phyloP scores from a whole-genome alignment of 2,329 filamentous ascomycete genomes.

The Curvularia eragrostidis region DNA sequence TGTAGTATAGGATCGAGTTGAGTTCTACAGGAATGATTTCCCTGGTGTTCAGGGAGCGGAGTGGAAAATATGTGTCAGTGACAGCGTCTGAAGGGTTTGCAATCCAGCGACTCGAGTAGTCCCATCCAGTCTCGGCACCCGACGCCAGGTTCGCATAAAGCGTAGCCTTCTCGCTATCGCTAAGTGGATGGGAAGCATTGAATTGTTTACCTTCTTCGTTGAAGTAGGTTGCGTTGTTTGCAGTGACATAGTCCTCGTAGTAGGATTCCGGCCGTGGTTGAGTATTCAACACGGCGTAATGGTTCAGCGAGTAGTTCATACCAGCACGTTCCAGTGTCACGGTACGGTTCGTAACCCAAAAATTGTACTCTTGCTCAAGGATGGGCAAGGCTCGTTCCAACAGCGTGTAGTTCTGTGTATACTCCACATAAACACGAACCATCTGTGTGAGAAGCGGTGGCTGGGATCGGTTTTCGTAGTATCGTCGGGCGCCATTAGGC shows the following conservation, averaged over 20 bases:
- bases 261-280: constrained; percentile 72
- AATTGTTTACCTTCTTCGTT: constrained; percentile 65
- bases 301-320: constrained; percentile 63
- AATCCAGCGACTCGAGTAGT: constrained; percentile 68
- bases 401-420: constrained; percentile 68
- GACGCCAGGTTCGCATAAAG: constrained; percentile 69
- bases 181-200: constrained; percentile 59
- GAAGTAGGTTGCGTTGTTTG: constrained; percentile 70
- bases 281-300: constrained; percentile 68
- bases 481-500: constrained; percentile 70
- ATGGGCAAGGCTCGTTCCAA: constrained; percentile 67
- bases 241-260: constrained; percentile 69
- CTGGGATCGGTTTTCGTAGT: constrained; percentile 73
- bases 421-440: constrained; percentile 68
- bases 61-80: constrained; percentile 67
- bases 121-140: constrained; percentile 71
- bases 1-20: constrained; percentile 72
- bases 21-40: constrained; percentile 69
- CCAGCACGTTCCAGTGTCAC: constrained; percentile 58
- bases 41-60: constrained; percentile 67
- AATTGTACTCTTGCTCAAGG: constrained; percentile 68
- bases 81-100: constrained; percentile 64
- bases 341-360: constrained; percentile 68
- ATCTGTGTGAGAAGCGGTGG: constrained; percentile 71
- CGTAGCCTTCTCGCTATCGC: constrained; percentile 58